phyloP scores from a whole-genome alignment of 306 rosid species.

The Lathyrus oleraceus region DNA sequence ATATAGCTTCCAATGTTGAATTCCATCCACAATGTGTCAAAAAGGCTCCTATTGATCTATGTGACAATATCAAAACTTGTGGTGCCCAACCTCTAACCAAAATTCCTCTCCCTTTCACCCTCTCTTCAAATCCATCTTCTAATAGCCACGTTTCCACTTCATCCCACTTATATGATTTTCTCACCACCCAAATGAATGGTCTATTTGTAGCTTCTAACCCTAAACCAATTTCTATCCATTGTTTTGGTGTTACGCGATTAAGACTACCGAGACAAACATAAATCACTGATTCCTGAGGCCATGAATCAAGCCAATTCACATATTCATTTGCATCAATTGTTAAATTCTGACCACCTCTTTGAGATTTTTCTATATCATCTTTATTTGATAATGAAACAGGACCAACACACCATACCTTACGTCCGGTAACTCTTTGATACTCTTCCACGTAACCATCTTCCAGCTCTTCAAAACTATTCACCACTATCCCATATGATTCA shows the following conservation, averaged over 20 bases:
- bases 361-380: neutral
- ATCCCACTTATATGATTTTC: neutral
- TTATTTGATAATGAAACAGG: neutral
- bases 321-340: neutral
- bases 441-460: conserved; percentile 10
- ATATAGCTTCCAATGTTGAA: neutral
- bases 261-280: conserved; percentile 1
- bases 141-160: neutral
- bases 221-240: neutral
- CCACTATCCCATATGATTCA: neutral
- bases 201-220: neutral
- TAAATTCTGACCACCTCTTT: neutral
- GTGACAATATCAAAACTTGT: neutral
- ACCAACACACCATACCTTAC: conserved; percentile 9
- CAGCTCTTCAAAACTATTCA: neutral
- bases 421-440: neutral
- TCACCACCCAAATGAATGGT: neutral
- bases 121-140: neutral
- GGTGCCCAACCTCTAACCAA: neutral
- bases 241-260: neutral
- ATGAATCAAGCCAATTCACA: neutral
- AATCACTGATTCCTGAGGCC: neutral
- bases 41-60: neutral
- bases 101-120: neutral
- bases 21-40: neutral